phyloP scores from a whole-genome alignment of 2,329 filamentous ascomycete species.

The Xylariaceae sp. region DNA sequence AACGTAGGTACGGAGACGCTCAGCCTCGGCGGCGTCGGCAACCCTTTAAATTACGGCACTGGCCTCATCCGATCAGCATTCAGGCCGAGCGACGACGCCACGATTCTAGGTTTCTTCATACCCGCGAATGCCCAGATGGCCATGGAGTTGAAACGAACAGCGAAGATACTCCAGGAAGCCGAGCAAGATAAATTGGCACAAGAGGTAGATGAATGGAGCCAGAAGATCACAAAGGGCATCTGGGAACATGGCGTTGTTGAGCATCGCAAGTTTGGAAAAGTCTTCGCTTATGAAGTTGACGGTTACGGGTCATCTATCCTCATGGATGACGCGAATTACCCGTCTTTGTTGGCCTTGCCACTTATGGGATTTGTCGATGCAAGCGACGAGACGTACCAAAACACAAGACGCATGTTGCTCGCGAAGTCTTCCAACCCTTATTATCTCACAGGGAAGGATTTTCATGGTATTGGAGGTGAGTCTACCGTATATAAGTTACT shows the following conservation, averaged over 20 bases:
- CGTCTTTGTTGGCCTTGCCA: constrained; percentile 71
- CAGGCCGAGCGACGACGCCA: constrained; percentile 89
- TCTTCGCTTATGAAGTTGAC: constrained; percentile 85
- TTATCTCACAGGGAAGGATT: constrained; percentile 68
- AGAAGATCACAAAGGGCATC: constrained; percentile 67
- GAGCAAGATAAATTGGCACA: constrained; percentile 50
- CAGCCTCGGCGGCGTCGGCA: constrained; percentile 75
- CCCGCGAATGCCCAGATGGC: constrained; percentile 96
- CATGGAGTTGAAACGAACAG: constrained; percentile 73
- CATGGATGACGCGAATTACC: constrained; percentile 88
- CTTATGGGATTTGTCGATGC: constrained; percentile 67
- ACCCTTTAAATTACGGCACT: constrained; percentile 78
- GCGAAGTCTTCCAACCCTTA: constrained; percentile 78
- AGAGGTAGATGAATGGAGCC: constrained; percentile 52
- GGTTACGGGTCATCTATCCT: constrained; percentile 76
- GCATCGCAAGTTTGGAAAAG: constrained; percentile 67
- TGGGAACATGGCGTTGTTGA: constrained; percentile 77
- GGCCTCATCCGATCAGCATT: constrained; percentile 88
- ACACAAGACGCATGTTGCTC: constrained; percentile 75
- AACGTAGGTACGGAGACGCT: constrained; percentile 85
- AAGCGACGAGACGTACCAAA: constrained; percentile 69
- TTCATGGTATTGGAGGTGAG: constrained; percentile 82
- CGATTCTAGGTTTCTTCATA: constrained; percentile 90
- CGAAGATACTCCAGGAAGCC: constrained; percentile 59
- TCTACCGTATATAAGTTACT: constrained; percentile 14